Percentiles rank a stretch among this genome's conserved stretches.
Evolutionary conservation across 1,284 basidiomycete genomes (phyloP).

Genomic region (Apiotrichum montevideense): DNA sequence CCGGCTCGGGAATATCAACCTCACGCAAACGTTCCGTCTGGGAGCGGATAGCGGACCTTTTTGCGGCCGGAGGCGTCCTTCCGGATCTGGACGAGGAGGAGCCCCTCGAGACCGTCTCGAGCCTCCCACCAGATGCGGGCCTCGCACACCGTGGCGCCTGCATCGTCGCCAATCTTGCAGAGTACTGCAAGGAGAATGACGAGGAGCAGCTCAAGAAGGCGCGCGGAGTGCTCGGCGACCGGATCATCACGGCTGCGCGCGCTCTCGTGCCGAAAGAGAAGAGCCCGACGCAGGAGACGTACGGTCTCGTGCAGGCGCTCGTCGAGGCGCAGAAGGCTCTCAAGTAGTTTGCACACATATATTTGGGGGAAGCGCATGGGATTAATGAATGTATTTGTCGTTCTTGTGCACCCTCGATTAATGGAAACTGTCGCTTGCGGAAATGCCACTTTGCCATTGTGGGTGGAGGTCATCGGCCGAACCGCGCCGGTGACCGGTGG

Average conservation of each 20-base stretch:
- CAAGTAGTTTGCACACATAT: background rate
- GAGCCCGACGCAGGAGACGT: background rate
- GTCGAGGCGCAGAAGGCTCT: background rate
- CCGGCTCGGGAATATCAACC: slow-evolving; percentile 33
- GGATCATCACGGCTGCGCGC: background rate
- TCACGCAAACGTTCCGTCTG: slow-evolving; percentile 52
- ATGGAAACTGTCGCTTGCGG: too few relatives aligned
- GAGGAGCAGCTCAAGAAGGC: background rate
- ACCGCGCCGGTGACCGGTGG: background rate
- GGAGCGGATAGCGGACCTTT: slow-evolving; percentile 58
- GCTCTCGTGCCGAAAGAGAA: background rate
- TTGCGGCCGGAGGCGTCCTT: slow-evolving; percentile 34
- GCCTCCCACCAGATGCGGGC: slow-evolving; percentile 45
- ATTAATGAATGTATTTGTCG: too few relatives aligned
- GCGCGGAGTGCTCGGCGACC: background rate
- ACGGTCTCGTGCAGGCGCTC: background rate
- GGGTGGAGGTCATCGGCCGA: too few relatives aligned
- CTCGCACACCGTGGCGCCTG: slow-evolving; percentile 69
- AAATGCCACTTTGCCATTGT: too few relatives aligned
- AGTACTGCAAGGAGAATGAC: slow-evolving; percentile 12
- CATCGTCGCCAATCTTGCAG: slow-evolving; percentile 60
- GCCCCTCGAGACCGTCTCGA: slow-evolving; percentile 32
- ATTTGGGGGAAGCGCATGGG: too few relatives aligned
- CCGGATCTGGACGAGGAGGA: slow-evolving; percentile 14
- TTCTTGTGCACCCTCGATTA: too few relatives aligned